Conservation (phyloP, 108 stramenopile species). For the Cyclotella baltica region DNA sequence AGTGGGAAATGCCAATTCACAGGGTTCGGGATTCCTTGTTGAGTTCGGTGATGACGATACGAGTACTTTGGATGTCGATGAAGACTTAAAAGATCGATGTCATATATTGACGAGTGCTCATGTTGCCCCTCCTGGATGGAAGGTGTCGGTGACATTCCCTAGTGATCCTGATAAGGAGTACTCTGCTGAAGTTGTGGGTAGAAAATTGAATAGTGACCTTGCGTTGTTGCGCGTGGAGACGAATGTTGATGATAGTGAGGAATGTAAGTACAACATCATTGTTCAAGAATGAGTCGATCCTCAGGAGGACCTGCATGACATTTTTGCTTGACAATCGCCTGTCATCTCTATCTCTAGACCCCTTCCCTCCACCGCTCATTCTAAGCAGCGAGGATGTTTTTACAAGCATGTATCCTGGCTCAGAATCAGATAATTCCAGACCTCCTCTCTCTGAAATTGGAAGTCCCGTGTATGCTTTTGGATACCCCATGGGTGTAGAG, state of each 20-base stretch:
- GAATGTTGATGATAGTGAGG: conserved; percentile 30
- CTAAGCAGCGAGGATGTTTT: conserved; percentile 41
- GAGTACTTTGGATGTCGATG: conserved; percentile 13
- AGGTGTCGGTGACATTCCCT: conserved; percentile 52
- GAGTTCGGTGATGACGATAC: conserved; percentile 38
- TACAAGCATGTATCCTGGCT: conserved; percentile 20
- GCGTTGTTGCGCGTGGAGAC: conserved; percentile 53
- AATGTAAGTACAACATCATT: no score
- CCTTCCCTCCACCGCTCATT: conserved; percentile 44
- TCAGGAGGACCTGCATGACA: no score
- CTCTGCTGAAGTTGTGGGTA: conserved; percentile 56
- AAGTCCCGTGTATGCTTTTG: conserved; percentile 54
- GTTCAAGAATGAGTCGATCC: no score
- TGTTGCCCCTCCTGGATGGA: conserved; percentile 61
- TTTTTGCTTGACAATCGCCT: no score
- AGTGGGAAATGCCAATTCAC: conserved; percentile 59
- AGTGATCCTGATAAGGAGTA: conserved; percentile 36
- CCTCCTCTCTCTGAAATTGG: conserved; percentile 42
- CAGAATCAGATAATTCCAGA: not conserved
- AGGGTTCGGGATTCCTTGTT: conserved; percentile 60
- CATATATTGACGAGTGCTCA: conserved; percentile 58
- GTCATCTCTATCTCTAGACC: no score
- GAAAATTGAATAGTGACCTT: conserved; percentile 59
- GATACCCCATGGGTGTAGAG: conserved; percentile 62
- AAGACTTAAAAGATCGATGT: conserved; percentile 27